phyloP scores from a whole-genome alignment of 2,329 filamentous ascomycete species.

The Fusarium pseudoanthophilum region DNA sequence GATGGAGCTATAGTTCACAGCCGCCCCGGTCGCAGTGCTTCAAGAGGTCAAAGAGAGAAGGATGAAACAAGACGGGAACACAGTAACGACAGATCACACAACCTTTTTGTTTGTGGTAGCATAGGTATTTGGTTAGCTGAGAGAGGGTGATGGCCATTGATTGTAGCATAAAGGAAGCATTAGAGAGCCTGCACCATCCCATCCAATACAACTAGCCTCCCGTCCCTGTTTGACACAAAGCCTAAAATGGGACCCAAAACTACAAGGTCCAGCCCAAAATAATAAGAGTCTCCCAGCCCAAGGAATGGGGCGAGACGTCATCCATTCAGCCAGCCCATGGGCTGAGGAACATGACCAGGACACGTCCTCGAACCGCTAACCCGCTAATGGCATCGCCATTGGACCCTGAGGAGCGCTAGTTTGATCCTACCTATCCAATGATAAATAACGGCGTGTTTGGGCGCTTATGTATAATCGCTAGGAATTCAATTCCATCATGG shows the following conservation, averaged over 20 bases:
- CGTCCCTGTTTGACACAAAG: conserved; percentile 1
- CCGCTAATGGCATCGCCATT: conserved; percentile 11
- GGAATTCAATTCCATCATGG: not conserved
- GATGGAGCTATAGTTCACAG: conserved; percentile 21
- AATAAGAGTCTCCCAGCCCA: conserved; percentile 24
- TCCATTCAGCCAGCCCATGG: conserved; percentile 7
- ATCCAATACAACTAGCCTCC: not conserved
- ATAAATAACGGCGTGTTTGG: not conserved
- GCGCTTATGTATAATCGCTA: conserved; percentile 7
- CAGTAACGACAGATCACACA: conserved; percentile 1
- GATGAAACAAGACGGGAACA: conserved; percentile 27
- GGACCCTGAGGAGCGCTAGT: conserved; percentile 36
- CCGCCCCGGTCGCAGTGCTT: conserved; percentile 18
- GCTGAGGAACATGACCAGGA: conserved; percentile 26
- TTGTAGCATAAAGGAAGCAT: not conserved
- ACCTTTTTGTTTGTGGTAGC: not conserved
- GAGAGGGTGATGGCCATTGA: not conserved
- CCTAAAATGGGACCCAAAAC: conserved; percentile 13
- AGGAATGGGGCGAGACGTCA: conserved; percentile 33
- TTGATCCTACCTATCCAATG: conserved; percentile 17
- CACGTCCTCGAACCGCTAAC: conserved; percentile 17
- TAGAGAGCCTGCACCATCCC: not conserved
- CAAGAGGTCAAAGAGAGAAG: conserved; percentile 23
- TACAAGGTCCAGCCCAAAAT: conserved; percentile 12
- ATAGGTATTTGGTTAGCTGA: conserved; percentile 10